Base-by-base conservation (phyloP, 768 basidiomycete genomes). In the Suillus weaverae region DNA sequence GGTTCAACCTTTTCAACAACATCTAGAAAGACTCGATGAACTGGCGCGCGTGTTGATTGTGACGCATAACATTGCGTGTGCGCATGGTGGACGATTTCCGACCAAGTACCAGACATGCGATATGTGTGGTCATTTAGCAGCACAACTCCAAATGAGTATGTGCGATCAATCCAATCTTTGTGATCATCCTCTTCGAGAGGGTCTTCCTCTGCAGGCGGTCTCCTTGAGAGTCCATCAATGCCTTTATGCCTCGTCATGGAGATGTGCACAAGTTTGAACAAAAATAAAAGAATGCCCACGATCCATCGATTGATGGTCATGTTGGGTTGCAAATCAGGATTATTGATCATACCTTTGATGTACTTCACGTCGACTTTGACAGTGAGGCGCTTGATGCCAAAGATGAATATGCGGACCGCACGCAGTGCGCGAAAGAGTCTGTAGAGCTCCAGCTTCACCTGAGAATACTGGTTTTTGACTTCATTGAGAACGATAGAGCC, bases 401-500 rank as follows among this genome's bases (percentile, higher is more conserved):
- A 65, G 7, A 79, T 67, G 39, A 68, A 75, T 4, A 76, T 26
- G 4, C 66, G 44, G 3, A 66, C 46, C 0, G 68, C 69, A 0
- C 68, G 67, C 0, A 78, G 67, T 0, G 74, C 69, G 7, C 69
- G 68, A 38, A 71, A 74, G 1, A 77, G 38, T 0, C 67, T 57
- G 26, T 64, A 68, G 1, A 79, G 64, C 26, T 77, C 71, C 2
- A 76, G 60, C 61, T 79, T 77, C 0, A 69, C 48, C 26, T 74
- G 72, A 0, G 68, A 69, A 16, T 66, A 68, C 13, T 41, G 46
- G 3, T 13, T 68, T 14, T 64, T 62, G 3, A 60, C 43, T 20
- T 67, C 73, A 53, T 80, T 80, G 39, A 82, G 69, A 0, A 76
- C 68, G 1, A 84, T 79, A 0, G 78, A 83, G 0, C 80, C 73